Evolutionary conservation across 2,329 filamentous ascomycete genomes (phyloP), one percentile per base, ranked within the genome.

Genomic region (Fusarium sp.): DNA sequence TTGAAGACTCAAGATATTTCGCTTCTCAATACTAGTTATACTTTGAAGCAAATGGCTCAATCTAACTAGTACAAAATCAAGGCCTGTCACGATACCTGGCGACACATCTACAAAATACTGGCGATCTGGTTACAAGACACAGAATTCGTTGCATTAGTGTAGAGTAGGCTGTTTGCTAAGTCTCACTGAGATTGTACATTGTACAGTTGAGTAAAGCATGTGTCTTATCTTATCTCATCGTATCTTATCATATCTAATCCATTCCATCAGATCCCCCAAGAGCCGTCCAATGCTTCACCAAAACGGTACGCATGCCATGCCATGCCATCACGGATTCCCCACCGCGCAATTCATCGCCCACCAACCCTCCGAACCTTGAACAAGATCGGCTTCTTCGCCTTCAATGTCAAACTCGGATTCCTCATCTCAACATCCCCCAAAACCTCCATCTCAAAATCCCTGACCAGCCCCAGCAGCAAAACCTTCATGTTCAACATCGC

Each of bases 401-500:
- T 61, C 16, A 69, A 41, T 0, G 44, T 55, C 45, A 69, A 30
- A 4, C 65, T 65, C 0, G 65, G 65, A 6, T 69, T 69, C 16
- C 48, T 61, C 5, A 69, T 29, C 13, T 52, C 49, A 8, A 56
- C 12, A 14, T 20, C n/a, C 2, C 30, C 27, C 10, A 20, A 4
- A 2, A 29, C 16, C 16, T 61, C 64, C 1, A 71, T 7, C 7
- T 14, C 14, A 14, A 71, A 71, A 4, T 55, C 51, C 18, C 34
- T 56, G 1, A 71, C 30, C n/a, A 71, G 4, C 3, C 55, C 53
- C 4, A 25, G 20, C 7, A 71, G 4, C 22, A 71, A 12, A 2
- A 49, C 52, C 14, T 71, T 69, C 16, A 71, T 60, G 16, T 71
- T 56, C 0, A 71, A 16, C 24, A 71, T 29, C 4, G 69, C 64